Evolutionary conservation across 768 basidiomycete species (phyloP).

Genomic region (Rhodotorula babjevae): DNA sequence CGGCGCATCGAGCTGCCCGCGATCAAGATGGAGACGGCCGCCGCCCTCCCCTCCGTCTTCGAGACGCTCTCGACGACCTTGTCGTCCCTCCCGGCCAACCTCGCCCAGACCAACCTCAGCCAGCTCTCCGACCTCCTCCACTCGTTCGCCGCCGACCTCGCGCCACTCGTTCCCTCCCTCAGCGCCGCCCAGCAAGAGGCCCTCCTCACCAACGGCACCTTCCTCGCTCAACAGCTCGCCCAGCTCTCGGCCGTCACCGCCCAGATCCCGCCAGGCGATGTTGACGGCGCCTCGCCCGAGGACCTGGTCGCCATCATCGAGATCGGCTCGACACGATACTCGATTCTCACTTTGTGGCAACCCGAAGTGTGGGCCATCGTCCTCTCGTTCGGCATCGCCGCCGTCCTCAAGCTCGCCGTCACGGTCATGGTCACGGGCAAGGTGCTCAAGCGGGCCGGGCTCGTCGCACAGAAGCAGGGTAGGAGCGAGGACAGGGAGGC

Average conservation of each 20-base stretch:
- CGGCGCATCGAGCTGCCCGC: too few species aligned
- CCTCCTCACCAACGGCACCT: conserved; percentile 4
- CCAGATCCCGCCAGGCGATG: neutral
- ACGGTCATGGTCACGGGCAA: neutral
- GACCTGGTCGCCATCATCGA: neutral
- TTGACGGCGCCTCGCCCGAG: neutral
- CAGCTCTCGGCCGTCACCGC: neutral
- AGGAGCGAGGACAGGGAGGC: neutral
- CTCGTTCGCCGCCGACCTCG: neutral
- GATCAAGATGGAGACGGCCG: neutral
- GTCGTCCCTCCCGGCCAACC: neutral
- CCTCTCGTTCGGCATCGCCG: neutral
- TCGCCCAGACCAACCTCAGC: neutral
- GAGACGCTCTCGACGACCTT: neutral
- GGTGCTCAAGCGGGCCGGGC: neutral
- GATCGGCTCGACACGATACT: conserved; percentile 2
- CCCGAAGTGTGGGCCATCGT: conserved; percentile 2
- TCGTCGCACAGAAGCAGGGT: neutral
- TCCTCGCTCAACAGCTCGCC: neutral
- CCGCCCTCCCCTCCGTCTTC: neutral
- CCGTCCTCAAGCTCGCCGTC: neutral
- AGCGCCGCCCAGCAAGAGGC: neutral
- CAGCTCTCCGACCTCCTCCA: neutral
- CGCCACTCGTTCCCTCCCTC: neutral
- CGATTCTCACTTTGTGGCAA: neutral